These are phyloP conservation scores for Penicillium canariense DNA, from an alignment of 495 filamentous ascomycete genomes.

Conservation along the genomic window DNA sequence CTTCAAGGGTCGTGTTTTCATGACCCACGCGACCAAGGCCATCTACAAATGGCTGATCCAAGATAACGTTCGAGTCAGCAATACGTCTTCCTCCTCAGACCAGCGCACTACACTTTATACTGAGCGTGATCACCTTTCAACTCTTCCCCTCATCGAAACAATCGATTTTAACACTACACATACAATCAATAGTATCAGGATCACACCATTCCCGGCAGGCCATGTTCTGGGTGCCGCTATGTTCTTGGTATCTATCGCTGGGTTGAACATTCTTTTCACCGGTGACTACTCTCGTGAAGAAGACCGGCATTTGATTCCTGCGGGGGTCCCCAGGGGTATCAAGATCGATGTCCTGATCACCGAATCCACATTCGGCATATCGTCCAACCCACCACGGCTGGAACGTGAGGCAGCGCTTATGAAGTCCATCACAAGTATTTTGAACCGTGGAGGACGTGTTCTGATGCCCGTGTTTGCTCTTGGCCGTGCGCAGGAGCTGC, in stretches of 20 bases:
- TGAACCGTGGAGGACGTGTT: slow-evolving; percentile 88
- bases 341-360: slow-evolving; percentile 96
- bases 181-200: slow-evolving; percentile 90
- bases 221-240: slow-evolving; percentile 98
- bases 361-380: slow-evolving; percentile 94
- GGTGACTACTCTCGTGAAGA: slow-evolving; percentile 95
- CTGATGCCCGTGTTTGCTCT: slow-evolving; percentile 95
- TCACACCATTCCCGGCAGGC: slow-evolving; percentile 94
- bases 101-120: slow-evolving; percentile 81
- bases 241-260: slow-evolving; percentile 95
- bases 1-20: slow-evolving; percentile 94
- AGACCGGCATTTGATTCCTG: slow-evolving; percentile 91
- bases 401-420: slow-evolving; percentile 91
- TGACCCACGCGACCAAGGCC: slow-evolving; percentile 98
- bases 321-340: slow-evolving; percentile 76
- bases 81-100: slow-evolving; percentile 71
- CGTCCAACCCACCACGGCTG: slow-evolving; percentile 79
- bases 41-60: slow-evolving; percentile 99
- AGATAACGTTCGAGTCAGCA: slow-evolving; percentile 85
- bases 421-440: slow-evolving; percentile 86
- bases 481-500: slow-evolving; percentile 86
- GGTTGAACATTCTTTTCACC: slow-evolving; percentile 93
- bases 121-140: slow-evolving; percentile 89
- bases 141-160: slow-evolving; percentile 89
- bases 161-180: slow-evolving; percentile 98